Conservation (phyloP, 768 basidiomycete species). For the Floccularia luteovirens region DNA sequence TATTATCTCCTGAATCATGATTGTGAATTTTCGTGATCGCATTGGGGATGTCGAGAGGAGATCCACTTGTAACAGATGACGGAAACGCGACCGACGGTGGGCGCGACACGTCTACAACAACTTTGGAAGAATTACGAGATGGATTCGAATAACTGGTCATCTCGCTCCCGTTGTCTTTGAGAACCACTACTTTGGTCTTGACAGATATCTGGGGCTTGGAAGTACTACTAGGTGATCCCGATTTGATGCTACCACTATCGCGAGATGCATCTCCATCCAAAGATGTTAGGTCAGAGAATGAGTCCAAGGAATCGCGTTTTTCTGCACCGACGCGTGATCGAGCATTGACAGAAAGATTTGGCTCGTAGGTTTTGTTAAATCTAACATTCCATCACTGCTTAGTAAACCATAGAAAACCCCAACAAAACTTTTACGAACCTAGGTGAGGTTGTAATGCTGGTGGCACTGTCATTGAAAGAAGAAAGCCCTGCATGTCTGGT, state of each 20-base stretch:
- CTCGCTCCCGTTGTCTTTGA: too few relatives aligned
- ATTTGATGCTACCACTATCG: conserved; percentile 23
- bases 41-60: too few relatives aligned
- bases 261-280: conserved; percentile 29
- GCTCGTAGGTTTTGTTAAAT: conserved; percentile 19
- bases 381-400: conserved; percentile 4
- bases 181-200: too few relatives aligned
- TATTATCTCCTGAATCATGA: too few relatives aligned
- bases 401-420: not conserved
- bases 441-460: conserved; percentile 17
- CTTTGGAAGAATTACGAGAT: too few relatives aligned
- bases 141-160: too few relatives aligned
- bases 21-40: too few relatives aligned
- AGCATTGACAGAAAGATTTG: conserved; percentile 21
- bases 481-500: conserved; percentile 28
- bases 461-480: conserved; percentile 15
- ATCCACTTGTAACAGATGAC: too few relatives aligned
- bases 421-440: conserved; percentile 13
- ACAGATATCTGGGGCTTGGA: too few relatives aligned
- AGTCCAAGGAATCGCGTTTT: conserved; percentile 39
- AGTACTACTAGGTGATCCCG: too few relatives aligned
- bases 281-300: conserved; percentile 34
- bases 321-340: conserved; percentile 39
- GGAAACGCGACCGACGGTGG: too few relatives aligned
- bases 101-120: too few relatives aligned